Percentiles rank a stretch among this genome's conserved stretches.
phyloP scores from a whole-genome alignment of 345 rosid species.

The Angophora floribunda region DNA sequence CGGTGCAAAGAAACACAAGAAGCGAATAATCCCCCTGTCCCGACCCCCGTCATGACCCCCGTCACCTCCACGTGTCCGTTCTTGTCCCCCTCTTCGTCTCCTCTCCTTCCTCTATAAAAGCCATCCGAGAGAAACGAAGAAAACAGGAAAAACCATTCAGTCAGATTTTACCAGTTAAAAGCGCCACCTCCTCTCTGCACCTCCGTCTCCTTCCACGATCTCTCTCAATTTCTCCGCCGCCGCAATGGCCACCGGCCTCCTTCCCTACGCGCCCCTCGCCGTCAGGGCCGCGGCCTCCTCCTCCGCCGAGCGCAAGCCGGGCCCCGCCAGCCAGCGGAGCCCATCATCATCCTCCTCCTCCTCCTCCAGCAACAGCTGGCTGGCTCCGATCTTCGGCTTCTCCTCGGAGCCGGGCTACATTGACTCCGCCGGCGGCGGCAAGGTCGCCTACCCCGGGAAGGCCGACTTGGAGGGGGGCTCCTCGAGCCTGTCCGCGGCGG shows the following conservation, averaged over 20 bases:
- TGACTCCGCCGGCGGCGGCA: background rate
- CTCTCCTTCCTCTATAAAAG: background rate
- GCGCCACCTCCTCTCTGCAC: background rate
- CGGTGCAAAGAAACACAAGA: background rate
- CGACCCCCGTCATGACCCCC: too few relatives aligned
- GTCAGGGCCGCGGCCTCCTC: constrained; percentile 4
- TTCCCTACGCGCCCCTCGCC: constrained; percentile 1
- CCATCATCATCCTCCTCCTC: background rate
- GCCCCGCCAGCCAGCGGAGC: too few relatives aligned
- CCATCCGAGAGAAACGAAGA: fast-evolving
- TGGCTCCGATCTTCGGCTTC: constrained; percentile 51
- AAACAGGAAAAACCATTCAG: background rate
- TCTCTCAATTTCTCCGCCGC: background rate
- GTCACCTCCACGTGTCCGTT: constrained; percentile 17
- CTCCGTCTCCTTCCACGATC: background rate
- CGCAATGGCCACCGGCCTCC: constrained; percentile 24
- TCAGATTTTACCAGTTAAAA: background rate
- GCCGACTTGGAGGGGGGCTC: background rate
- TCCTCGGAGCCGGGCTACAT: constrained; percentile 48
- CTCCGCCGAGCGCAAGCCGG: background rate
- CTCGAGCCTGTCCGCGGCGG: background rate
- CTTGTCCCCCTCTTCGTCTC: constrained; percentile 8
- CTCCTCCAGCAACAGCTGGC: constrained; percentile 14
- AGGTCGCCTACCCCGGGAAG: background rate
- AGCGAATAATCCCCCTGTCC: background rate